A percentile compares a stretch with the other conserved stretches of the same genome.
phyloP scores from a whole-genome alignment of 1,139 yeast genomes.

The Candida tunisiensis region DNA sequence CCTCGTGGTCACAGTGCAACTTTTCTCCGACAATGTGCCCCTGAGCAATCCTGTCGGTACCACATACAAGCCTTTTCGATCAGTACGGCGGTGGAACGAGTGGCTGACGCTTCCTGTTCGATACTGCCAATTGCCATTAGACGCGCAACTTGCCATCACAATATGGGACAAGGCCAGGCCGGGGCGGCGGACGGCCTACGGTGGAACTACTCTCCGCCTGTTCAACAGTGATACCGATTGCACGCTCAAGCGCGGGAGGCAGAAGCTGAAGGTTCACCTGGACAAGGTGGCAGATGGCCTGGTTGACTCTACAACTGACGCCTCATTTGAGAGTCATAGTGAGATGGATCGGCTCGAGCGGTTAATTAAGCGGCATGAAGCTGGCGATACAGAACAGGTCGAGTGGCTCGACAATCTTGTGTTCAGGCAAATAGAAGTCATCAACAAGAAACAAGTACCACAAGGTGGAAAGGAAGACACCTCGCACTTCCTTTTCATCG shows the following conservation, averaged over 20 bases:
- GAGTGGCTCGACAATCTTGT: slow-evolving; percentile 69
- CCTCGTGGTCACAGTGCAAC: slow-evolving; percentile 41
- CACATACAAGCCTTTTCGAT: slow-evolving; percentile 41
- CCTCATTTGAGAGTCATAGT: slow-evolving; percentile 11
- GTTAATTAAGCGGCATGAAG: slow-evolving; percentile 44
- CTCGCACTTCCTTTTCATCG: slow-evolving; percentile 40
- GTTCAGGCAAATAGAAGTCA: slow-evolving; percentile 36
- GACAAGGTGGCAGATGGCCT: slow-evolving; percentile 19
- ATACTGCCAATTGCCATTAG: slow-evolving; percentile 49
- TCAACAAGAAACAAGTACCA: slow-evolving; percentile 17
- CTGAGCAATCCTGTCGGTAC: slow-evolving; percentile 56
- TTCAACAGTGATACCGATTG: slow-evolving; percentile 35
- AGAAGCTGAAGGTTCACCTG: slow-evolving; percentile 29
- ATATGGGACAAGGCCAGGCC: slow-evolving; percentile 50
- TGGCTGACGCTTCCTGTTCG: slow-evolving; percentile 57
- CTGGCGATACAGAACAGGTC: slow-evolving; percentile 43
- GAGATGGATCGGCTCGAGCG: slow-evolving; percentile 30
- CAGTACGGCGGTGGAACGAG: slow-evolving; percentile 31
- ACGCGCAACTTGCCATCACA: slow-evolving; percentile 42
- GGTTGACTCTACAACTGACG: slow-evolving; percentile 13
- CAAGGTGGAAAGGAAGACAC: no score
- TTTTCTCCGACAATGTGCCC: slow-evolving; percentile 44
- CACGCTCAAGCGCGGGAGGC: slow-evolving; percentile 40
- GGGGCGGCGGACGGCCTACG: slow-evolving; percentile 30
- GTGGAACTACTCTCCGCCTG: slow-evolving; percentile 39